Evolutionary conservation across 1,284 basidiomycete genomes (phyloP).

Genomic region (Marasmius oreades): DNA sequence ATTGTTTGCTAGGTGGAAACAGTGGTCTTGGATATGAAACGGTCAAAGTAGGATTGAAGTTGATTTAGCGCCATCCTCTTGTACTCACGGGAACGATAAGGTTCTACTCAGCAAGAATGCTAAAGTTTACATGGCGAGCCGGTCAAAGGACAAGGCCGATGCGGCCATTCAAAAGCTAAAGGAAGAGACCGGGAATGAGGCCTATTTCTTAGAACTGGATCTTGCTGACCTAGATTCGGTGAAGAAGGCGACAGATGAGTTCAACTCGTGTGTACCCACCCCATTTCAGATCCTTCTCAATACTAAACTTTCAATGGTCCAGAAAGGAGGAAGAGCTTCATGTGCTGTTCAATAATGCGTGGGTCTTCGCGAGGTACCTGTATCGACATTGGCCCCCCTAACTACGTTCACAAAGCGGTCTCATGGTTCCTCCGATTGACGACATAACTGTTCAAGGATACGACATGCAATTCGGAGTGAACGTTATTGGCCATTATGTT

Average conservation of each 20-base stretch:
- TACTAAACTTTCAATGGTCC: slow-evolving; percentile 13
- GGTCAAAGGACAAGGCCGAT: background rate
- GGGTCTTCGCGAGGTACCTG: slow-evolving; percentile 15
- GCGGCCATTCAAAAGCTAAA: background rate
- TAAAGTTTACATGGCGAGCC: background rate
- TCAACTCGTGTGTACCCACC: slow-evolving; percentile 28
- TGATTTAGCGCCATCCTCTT: background rate
- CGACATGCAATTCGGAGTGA: slow-evolving; percentile 53
- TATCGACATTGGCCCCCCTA: background rate
- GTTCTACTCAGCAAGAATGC: background rate
- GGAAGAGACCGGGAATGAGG: slow-evolving; percentile 3
- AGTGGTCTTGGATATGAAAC: slow-evolving; percentile 30
- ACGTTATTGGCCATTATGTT: slow-evolving; percentile 34
- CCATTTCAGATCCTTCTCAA: background rate
- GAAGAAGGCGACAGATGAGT: slow-evolving; percentile 43
- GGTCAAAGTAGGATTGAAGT: background rate
- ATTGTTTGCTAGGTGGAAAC: no score
- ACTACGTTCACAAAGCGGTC: slow-evolving; percentile 32
- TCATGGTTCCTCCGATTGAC: slow-evolving; percentile 41
- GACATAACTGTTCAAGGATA: slow-evolving; percentile 50
- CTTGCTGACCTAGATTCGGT: slow-evolving; percentile 49
- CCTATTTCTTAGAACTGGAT: slow-evolving; percentile 41
- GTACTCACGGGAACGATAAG: background rate
- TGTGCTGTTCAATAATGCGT: slow-evolving; percentile 45
- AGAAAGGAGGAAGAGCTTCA: slow-evolving; percentile 38